Evolutionary conservation across 768 basidiomycete species (phyloP).

Genomic region (Mycena metata): DNA sequence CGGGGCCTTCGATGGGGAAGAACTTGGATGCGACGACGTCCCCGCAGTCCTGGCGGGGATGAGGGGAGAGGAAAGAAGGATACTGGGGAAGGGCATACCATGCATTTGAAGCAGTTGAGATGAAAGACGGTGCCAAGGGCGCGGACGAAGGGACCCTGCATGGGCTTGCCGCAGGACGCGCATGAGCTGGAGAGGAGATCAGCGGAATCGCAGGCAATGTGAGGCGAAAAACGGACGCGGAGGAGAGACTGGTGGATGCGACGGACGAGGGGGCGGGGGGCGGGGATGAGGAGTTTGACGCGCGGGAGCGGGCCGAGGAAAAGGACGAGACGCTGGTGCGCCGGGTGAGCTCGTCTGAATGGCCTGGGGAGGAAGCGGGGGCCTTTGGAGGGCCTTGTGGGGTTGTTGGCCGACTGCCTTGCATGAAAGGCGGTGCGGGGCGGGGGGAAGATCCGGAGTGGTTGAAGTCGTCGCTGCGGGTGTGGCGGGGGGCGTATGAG

Average conservation of each 20-base stretch:
- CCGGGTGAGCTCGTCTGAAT: slow-evolving; percentile 63
- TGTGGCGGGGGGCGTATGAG: slow-evolving; percentile 54
- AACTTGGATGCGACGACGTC: slow-evolving; percentile 98
- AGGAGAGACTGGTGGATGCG: slow-evolving; percentile 67
- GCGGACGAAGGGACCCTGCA: slow-evolving; percentile 97
- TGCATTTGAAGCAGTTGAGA: slow-evolving; percentile 98
- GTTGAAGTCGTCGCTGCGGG: slow-evolving; percentile 81
- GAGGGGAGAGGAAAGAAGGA: slow-evolving; percentile 25
- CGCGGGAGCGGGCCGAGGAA: slow-evolving; percentile 68
- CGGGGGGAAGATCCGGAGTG: slow-evolving; percentile 54
- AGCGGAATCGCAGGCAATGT: slow-evolving; percentile 39
- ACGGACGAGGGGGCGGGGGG: slow-evolving; percentile 66
- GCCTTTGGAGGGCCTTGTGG: slow-evolving; percentile 64
- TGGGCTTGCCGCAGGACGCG: slow-evolving; percentile 81
- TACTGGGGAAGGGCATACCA: slow-evolving; percentile 67
- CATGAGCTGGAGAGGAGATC: slow-evolving; percentile 68
- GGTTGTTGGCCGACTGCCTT: slow-evolving; percentile 68
- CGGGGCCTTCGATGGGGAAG: slow-evolving; percentile 95
- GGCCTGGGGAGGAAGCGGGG: slow-evolving; percentile 67
- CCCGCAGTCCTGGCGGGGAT: slow-evolving; percentile 84
- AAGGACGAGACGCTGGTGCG: slow-evolving; percentile 63
- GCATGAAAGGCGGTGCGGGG: slow-evolving; percentile 44
- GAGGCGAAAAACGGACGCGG: slow-evolving; percentile 45
- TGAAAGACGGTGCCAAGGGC: slow-evolving; percentile 95
- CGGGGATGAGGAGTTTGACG: slow-evolving; percentile 58